A percentile compares a stretch with the other conserved stretches of the same genome.
Conservation (phyloP, 2,329 filamentous ascomycete genomes). For the Cylindrodendrum hubeiense region DNA sequence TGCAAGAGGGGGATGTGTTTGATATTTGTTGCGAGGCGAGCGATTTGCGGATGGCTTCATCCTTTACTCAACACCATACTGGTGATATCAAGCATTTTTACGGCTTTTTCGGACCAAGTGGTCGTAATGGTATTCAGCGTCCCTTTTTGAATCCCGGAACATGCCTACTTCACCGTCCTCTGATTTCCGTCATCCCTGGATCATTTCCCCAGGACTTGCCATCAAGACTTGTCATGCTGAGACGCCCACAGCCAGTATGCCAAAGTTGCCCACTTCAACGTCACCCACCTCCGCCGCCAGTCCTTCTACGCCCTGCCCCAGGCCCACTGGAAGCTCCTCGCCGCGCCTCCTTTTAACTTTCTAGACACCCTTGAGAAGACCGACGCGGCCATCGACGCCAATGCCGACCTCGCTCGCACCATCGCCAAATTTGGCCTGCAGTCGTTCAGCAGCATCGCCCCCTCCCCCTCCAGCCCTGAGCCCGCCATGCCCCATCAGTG, state of each 20-base stretch:
- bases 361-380: conserved; percentile 82
- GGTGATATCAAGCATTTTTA: neutral
- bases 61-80: neutral
- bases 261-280: conserved; percentile 86
- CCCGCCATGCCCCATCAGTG: conserved; percentile 71
- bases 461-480: conserved; percentile 53
- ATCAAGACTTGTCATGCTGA: conserved; percentile 29
- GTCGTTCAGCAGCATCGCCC: conserved; percentile 70
- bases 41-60: conserved; percentile 22
- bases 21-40: conserved; percentile 8
- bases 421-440: conserved; percentile 79
- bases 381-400: conserved; percentile 89
- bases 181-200: neutral
- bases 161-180: conserved; percentile 15
- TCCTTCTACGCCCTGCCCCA: conserved; percentile 93
- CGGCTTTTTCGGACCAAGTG: conserved; percentile 5
- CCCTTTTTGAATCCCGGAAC: neutral
- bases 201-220: neutral
- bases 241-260: conserved; percentile 78
- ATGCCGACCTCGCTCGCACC: conserved; percentile 83
- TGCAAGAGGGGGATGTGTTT: conserved; percentile 22
- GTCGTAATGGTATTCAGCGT: neutral
- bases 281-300: conserved; percentile 89
- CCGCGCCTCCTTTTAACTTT: conserved; percentile 84
- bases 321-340: conserved; percentile 85